These are phyloP conservation scores for Metschnikowia corniflorae DNA, from an alignment of 805 yeast genomes.

Conservation along the genomic window DNA sequence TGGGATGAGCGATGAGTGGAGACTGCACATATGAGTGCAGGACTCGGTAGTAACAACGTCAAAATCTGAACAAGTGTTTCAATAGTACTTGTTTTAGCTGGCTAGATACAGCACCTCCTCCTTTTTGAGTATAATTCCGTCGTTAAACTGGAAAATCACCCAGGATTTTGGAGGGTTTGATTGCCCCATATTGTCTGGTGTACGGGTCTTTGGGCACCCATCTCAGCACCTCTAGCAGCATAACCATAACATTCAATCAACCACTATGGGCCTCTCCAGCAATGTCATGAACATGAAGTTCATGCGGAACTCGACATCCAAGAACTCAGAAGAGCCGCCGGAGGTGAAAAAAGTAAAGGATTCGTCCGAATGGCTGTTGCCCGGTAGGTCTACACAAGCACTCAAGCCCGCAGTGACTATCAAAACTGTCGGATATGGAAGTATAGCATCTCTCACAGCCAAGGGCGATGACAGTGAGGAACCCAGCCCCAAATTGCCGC, in stretches of 20 bases:
- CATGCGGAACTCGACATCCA: slow-evolving; percentile 42
- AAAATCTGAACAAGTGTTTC: no score
- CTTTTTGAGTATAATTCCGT: no score
- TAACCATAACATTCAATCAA: no score
- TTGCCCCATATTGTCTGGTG: background rate
- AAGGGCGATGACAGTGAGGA: slow-evolving; percentile 6
- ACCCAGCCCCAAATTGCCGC: no score
- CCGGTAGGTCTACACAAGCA: slow-evolving; percentile 23
- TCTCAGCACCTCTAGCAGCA: background rate
- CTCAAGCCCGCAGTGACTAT: slow-evolving; percentile 22
- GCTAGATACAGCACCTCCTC: no score
- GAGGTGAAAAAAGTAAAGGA: slow-evolving; percentile 42
- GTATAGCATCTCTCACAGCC: slow-evolving; percentile 22
- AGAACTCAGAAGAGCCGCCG: slow-evolving; percentile 25
- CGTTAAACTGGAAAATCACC: no score
- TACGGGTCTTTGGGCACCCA: background rate
- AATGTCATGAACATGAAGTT: slow-evolving; percentile 82
- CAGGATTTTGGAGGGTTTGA: background rate
- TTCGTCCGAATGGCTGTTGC: slow-evolving; percentile 50
- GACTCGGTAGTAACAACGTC: background rate
- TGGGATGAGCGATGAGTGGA: slow-evolving; percentile 17
- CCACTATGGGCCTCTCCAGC: slow-evolving; percentile 42
- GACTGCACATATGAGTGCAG: slow-evolving; percentile 1
- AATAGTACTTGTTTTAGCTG: no score
- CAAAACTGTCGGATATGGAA: slow-evolving; percentile 40